phyloP scores from a whole-genome alignment of 2,329 filamentous ascomycete genomes.

The Fusarium siculi region DNA sequence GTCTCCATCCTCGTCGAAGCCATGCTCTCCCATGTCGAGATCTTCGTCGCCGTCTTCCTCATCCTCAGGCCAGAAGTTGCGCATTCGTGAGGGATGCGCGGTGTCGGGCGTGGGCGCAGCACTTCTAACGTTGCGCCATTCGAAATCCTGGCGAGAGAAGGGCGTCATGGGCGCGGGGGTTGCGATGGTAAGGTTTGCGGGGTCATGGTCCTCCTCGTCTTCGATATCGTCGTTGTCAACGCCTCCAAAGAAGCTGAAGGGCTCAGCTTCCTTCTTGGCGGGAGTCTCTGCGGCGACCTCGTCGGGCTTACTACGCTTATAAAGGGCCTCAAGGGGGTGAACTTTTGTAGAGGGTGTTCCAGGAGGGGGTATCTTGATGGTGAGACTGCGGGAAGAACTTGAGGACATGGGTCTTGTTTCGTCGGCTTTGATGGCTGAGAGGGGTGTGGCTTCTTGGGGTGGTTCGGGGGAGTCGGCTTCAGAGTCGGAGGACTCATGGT shows the following conservation, averaged over 20 bases:
- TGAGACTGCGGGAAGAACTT: constrained; percentile 60
- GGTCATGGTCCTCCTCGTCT: constrained; percentile 61
- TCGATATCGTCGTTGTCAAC: constrained; percentile 59
- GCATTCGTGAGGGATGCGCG: constrained; percentile 75
- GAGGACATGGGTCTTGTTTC: constrained; percentile 60
- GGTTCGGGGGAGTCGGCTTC: constrained; percentile 10
- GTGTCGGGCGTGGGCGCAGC: constrained; percentile 96
- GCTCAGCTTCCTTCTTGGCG: constrained; percentile 59
- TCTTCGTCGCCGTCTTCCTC: constrained; percentile 50
- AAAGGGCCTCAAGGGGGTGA: constrained; percentile 91
- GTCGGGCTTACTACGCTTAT: constrained; percentile 74
- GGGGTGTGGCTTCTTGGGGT: constrained; percentile 34
- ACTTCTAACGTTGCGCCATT: constrained; percentile 79
- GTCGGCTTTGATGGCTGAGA: constrained; percentile 45
- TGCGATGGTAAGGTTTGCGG: constrained; percentile 50
- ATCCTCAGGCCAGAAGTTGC: constrained; percentile 65
- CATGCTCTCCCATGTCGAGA: constrained; percentile 46
- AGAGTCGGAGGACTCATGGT: constrained; percentile 23
- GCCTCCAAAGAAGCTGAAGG: constrained; percentile 82
- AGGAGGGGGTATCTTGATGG: constrained; percentile 65
- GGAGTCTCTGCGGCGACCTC: constrained; percentile 49
- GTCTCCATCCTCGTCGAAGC: constrained; percentile 44
- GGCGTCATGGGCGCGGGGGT: constrained; percentile 77
- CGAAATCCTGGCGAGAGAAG: constrained; percentile 81
- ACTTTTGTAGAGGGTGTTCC: constrained; percentile 63